Base-by-base conservation (phyloP, 352 stramenopile species). In the Phytophthora pinifolia region DNA sequence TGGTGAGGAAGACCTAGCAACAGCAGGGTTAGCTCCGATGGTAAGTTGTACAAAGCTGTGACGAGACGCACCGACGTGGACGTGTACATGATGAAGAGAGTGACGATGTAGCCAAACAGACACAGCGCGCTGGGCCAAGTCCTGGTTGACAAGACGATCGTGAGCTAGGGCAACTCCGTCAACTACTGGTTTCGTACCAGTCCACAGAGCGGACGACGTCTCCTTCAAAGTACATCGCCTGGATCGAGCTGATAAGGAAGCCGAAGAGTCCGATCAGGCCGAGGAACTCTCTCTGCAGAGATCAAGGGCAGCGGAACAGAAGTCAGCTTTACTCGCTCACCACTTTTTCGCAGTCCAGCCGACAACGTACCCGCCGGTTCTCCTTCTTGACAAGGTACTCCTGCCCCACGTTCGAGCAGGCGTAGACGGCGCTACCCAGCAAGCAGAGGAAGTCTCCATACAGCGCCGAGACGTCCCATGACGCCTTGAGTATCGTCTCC, bases 191-290 rank as follows among this genome's bases (percentile, higher is more conserved):
- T n/a, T n/a, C n/a, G n/a, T 62, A 79, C 77, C 80, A 90, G 14
- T 76, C 29, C 15, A 81, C 67, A 27, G 55, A 50, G 4, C 44
- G 56, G 27, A 90, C 54, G 0, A 63, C 25, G 10, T 70, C 59
- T 48, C 74, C 67, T 75, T 99, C 96, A 27, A 97, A 79, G n/a
- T 88, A 59, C 5, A 76, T 65, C 0, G 81, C 81, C 58, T 98
- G 89, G 15, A 97, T 44, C 2, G 65, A 75, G 51, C 84, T 94
- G 46, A 98, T 84, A 37, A 98, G n/a, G 48, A 85, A 82, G 20
- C 96, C 96, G 67, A 96, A 98, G 5, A 94, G 9, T 5, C 96
- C 96, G 27, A 98, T 52, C 74, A 98, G 90, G 13, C 95, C 96
- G 4, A 99, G 74, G 52, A 98, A 98, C 76, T 99, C 95, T n/a